phyloP scores from a whole-genome alignment of 2,329 filamentous ascomycete genomes.

The Harringtonia aguacate region DNA sequence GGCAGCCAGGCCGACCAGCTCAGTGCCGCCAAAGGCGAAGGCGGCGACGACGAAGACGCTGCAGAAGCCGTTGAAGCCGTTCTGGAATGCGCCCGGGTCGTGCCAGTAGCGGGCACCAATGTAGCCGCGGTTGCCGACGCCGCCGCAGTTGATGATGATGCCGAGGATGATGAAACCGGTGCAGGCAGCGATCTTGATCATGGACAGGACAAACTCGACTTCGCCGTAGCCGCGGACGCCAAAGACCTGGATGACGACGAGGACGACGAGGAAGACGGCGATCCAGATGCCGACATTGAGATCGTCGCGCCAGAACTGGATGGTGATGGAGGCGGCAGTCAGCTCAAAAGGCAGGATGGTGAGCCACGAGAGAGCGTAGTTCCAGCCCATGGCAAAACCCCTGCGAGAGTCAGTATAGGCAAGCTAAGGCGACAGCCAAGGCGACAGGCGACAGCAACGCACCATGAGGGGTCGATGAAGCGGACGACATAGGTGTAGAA shows the following conservation, averaged over 20 bases:
- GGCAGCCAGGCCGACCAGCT: constrained; percentile 40
- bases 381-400: constrained; percentile 43
- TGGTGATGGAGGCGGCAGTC: constrained; percentile 41
- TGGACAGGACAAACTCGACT: constrained; percentile 47
- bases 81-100: constrained; percentile 41
- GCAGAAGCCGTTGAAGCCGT: constrained; percentile 39
- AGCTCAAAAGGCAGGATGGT: constrained; percentile 42
- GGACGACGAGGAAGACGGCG: constrained; percentile 39
- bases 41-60: constrained; percentile 41
- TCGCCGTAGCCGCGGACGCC: constrained; percentile 47
- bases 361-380: constrained; percentile 39
- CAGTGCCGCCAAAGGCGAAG: constrained; percentile 40
- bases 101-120: constrained; percentile 52
- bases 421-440: not conserved
- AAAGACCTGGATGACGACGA: constrained; percentile 42
- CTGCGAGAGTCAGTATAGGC: constrained; percentile 12
- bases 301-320: constrained; percentile 39
- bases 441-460: constrained; percentile 4
- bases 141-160: constrained; percentile 48
- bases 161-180: constrained; percentile 55
- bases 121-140: constrained; percentile 44
- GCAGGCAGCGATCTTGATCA: constrained; percentile 47
- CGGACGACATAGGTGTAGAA: constrained; percentile 52
- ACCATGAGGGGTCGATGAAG: constrained; percentile 50
- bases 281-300: constrained; percentile 45